phyloP scores from a whole-genome alignment of 208 protist genomes.

The Leishmania amazonensis region DNA sequence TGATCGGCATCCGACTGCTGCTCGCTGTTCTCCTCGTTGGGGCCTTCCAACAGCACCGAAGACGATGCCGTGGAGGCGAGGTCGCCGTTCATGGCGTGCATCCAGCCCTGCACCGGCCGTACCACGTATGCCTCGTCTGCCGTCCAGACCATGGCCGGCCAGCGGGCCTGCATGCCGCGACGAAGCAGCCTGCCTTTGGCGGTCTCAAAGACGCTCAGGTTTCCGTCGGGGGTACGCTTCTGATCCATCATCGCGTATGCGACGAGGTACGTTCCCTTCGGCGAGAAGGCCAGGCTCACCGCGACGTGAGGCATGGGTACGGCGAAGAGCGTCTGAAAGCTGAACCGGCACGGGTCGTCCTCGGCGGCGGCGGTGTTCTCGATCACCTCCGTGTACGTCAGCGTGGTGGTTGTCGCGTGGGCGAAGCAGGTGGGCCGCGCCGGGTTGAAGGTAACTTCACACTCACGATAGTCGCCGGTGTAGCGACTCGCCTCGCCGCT shows the following conservation, averaged over 20 bases:
- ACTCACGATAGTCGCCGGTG: conserved; percentile 83
- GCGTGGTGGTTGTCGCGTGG: conserved; percentile 76
- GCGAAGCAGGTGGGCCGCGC: conserved; percentile 52
- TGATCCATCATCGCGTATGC: conserved; percentile 83
- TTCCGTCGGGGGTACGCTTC: conserved; percentile 75
- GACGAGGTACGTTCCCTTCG: conserved; percentile 68
- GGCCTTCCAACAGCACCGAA: conserved; percentile 12
- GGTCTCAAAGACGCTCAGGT: conserved; percentile 70
- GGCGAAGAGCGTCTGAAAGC: conserved; percentile 54
- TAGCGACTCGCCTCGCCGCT: conserved; percentile 34
- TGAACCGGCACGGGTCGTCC: conserved; percentile 24
- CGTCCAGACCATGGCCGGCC: conserved; percentile 82
- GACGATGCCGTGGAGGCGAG: conserved; percentile 18
- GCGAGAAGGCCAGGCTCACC: conserved; percentile 69
- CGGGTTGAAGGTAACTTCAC: conserved; percentile 78
- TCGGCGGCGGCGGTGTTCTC: conserved; percentile 21
- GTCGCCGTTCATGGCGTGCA: conserved; percentile 72
- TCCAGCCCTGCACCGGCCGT: conserved; percentile 69
- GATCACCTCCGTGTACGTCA: conserved; percentile 68
- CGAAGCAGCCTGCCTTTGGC: conserved; percentile 54
- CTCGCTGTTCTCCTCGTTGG: conserved; percentile 9
- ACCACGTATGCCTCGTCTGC: conserved; percentile 64
- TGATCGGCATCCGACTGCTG: not conserved
- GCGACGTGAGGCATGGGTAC: conserved; percentile 65
- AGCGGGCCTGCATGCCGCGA: conserved; percentile 77